Conservation (phyloP, 2,329 filamentous ascomycete genomes). For the Ustilaginoidea virens region DNA sequence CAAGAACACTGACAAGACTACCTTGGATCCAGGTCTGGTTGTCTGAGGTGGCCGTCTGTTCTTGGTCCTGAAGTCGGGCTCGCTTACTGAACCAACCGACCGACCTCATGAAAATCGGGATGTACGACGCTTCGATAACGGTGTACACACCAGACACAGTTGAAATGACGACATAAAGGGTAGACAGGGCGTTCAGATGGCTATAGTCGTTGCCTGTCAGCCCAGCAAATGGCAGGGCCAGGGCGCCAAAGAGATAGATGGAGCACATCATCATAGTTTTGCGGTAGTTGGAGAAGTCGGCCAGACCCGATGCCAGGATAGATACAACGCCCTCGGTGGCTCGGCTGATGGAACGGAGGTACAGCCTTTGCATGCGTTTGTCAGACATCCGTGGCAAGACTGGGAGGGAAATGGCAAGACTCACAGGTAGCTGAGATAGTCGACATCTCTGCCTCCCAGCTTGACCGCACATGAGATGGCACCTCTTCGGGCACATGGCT, state of each 20-base stretch:
- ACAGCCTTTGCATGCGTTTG: slow-evolving; percentile 4
- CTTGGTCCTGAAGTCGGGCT: slow-evolving; percentile 2
- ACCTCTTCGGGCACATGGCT: slow-evolving; percentile 8
- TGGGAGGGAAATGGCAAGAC: background rate
- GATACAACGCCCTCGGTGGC: slow-evolving; percentile 8
- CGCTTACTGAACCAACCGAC: slow-evolving; percentile 5
- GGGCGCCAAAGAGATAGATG: slow-evolving; percentile 8
- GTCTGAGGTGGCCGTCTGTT: background rate
- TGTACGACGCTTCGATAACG: slow-evolving; percentile 8
- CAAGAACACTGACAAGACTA: slow-evolving; percentile 8
- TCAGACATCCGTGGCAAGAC: background rate
- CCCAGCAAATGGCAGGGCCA: slow-evolving; percentile 8
- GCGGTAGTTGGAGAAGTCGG: slow-evolving; percentile 9
- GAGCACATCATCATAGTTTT: slow-evolving; percentile 10
- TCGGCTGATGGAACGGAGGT: slow-evolving; percentile 7
- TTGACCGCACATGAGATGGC: slow-evolving; percentile 8
- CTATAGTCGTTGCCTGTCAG: slow-evolving; percentile 7
- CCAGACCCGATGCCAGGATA: slow-evolving; percentile 6
- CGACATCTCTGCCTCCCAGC: slow-evolving; percentile 7
- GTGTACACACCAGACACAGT: slow-evolving; percentile 8
- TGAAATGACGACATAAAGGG: slow-evolving; percentile 6
- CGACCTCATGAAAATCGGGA: slow-evolving; percentile 10
- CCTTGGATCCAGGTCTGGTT: slow-evolving; percentile 7
- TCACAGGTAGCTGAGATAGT: slow-evolving; percentile 10
- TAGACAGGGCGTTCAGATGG: slow-evolving; percentile 7